phyloP scores from a whole-genome alignment of 768 basidiomycete genomes.

The Mycena olivaceomarginata region DNA sequence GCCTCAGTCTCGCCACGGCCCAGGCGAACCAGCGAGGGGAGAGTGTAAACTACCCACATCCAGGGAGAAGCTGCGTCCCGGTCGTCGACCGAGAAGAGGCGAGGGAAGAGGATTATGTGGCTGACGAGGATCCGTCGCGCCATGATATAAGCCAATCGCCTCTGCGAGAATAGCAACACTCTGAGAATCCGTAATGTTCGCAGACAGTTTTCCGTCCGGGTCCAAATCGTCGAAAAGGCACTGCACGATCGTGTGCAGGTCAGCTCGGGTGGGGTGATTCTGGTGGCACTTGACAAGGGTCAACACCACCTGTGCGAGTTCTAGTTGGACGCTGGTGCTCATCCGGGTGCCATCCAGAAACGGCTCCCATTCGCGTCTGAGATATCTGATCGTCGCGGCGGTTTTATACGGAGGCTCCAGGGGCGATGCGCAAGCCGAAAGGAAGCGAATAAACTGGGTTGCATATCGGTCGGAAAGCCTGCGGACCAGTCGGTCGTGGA shows the following conservation, averaged over 20 bases:
- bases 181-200: neutral
- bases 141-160: neutral
- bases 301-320: neutral
- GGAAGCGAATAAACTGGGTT: neutral
- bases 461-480: slow-evolving; percentile 1
- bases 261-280: neutral
- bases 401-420: neutral
- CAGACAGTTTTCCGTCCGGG: neutral
- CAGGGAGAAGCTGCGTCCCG: neutral
- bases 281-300: neutral
- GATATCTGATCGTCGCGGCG: neutral
- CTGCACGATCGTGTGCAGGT: neutral
- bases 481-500: neutral
- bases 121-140: neutral
- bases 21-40: neutral
- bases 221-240: neutral
- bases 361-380: neutral
- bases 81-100: neutral
- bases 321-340: neutral
- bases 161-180: neutral
- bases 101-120: neutral
- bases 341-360: neutral
- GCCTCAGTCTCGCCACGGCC: neutral
- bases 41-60: neutral
- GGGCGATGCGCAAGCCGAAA: neutral